phyloP scores from a whole-genome alignment of 768 basidiomycete species.

The Phylloporus sp. region DNA sequence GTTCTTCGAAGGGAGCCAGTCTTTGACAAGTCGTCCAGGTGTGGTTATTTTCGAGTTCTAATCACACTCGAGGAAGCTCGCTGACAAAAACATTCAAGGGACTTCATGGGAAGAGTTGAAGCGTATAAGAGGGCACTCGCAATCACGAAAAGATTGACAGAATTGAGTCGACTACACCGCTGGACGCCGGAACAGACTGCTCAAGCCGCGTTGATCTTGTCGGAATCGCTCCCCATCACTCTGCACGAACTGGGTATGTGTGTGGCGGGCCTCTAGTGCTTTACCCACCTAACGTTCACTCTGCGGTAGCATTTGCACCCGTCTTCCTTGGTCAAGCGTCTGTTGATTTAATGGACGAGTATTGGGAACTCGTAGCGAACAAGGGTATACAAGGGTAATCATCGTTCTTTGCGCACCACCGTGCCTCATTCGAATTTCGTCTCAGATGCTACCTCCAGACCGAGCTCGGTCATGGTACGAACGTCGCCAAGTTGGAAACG shows the following conservation, averaged over 20 bases:
- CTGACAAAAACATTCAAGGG: slow-evolving; percentile 32
- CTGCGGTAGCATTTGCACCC: slow-evolving; percentile 51
- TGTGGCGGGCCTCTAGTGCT: slow-evolving; percentile 18
- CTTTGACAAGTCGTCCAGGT: slow-evolving; percentile 59
- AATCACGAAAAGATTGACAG: slow-evolving; percentile 51
- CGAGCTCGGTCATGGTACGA: slow-evolving; percentile 74
- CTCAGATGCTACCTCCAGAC: slow-evolving; percentile 69
- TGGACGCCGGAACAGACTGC: slow-evolving; percentile 49
- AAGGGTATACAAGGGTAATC: slow-evolving; percentile 54
- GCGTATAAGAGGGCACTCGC: slow-evolving; percentile 49
- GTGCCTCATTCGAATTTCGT: not conserved
- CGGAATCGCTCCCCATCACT: slow-evolving; percentile 48
- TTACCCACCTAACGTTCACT: slow-evolving; percentile 16
- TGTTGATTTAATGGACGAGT: slow-evolving; percentile 46
- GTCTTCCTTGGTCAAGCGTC: slow-evolving; percentile 61
- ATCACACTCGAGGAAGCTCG: not conserved
- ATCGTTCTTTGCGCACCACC: not conserved
- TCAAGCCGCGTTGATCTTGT: slow-evolving; percentile 44
- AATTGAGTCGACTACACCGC: slow-evolving; percentile 48
- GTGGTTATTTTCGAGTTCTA: not conserved
- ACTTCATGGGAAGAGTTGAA: slow-evolving; percentile 56
- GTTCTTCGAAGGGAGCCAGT: slow-evolving; percentile 49
- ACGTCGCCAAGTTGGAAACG: slow-evolving; percentile 64
- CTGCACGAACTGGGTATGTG: slow-evolving; percentile 36
- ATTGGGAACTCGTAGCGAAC: slow-evolving; percentile 43